Evolutionary conservation across 371 early-diverging fungal genomes (phyloP).

Genomic region (Syncephalastrum racemosum): DNA sequence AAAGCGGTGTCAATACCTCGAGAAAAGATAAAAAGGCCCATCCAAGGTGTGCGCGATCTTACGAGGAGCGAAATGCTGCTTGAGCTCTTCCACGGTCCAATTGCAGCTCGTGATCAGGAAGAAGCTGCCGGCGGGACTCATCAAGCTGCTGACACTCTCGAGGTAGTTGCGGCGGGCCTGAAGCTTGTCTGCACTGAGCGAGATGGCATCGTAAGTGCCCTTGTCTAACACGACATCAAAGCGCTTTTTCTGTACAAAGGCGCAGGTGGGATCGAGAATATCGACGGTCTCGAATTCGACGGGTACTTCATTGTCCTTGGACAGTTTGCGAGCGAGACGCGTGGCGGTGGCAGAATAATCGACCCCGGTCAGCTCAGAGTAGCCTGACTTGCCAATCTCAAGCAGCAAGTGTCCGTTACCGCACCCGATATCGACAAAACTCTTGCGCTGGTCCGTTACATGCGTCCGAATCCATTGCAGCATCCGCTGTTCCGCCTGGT

Average conservation of each 20-base stretch:
- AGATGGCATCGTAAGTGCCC: slow-evolving; percentile 93
- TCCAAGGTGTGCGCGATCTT: slow-evolving; percentile 26
- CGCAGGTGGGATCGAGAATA: slow-evolving; percentile 55
- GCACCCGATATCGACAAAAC: slow-evolving; percentile 82
- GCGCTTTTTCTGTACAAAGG: slow-evolving; percentile 22
- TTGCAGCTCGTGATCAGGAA: slow-evolving; percentile 91
- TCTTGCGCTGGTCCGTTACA: slow-evolving; percentile 31
- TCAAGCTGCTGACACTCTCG: slow-evolving; percentile 28
- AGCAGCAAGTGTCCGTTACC: slow-evolving; percentile 91
- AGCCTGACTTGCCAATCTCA: slow-evolving; percentile 68
- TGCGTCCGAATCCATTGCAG: slow-evolving; percentile 75
- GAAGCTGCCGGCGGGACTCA: slow-evolving; percentile 51
- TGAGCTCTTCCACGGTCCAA: slow-evolving; percentile 88
- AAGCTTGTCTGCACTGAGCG: slow-evolving; percentile 58
- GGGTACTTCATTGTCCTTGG: slow-evolving; percentile 12
- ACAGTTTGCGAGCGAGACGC: slow-evolving; percentile 58
- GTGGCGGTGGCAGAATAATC: slow-evolving; percentile 86
- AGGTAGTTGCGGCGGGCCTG: slow-evolving; percentile 41
- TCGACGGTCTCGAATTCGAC: slow-evolving; percentile 63
- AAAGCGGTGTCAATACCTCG: no score
- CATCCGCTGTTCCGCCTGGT: slow-evolving; percentile 80
- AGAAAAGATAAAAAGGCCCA: not conserved
- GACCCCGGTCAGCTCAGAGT: slow-evolving; percentile 72
- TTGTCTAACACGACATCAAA: slow-evolving; percentile 84
- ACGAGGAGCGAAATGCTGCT: slow-evolving; percentile 60